Base-by-base conservation (phyloP, 2,329 filamentous ascomycete genomes). In the Leptodontidium sp. region DNA sequence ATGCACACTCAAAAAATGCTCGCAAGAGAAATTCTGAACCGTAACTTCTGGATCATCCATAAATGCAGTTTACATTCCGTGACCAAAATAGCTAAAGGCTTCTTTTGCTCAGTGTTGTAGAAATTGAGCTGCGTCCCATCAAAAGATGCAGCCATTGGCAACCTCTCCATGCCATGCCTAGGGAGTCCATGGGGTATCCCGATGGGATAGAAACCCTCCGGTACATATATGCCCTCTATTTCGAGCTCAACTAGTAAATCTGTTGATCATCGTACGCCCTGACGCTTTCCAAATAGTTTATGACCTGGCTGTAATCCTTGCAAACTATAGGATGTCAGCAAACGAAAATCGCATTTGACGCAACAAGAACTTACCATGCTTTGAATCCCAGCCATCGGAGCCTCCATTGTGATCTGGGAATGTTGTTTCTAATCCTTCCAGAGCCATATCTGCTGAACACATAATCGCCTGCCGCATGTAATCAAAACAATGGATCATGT, bases 381-480 rank as follows among this genome's bases (percentile, higher is more conserved):
- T 83, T 1, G 81, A 81, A 67, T 84, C 82, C 82, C 82, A 84
- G 7, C 82, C 82, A 65, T 84, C 82, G 2, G 80, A 81, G 2
- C 82, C 82, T 12, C 80, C 80, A 61, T 83, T 84, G 72, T 83
- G 78, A 67, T 83, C 81, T 1, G 82, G 82, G 68, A 84, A 84
- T 1, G 82, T 84, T 2, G 82, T 84, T 74, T 83, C 81, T 35
- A 69, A 49, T 79, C 79, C 4, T 82, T 72, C 71, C n/a, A 72
- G 50, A 32, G 71, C 70, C 67, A 69, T 72, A 53, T 72, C 71
- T 6, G 68, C 71, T 1, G 69, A 63, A 43, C 71, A 71, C 71
- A 72, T 69, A 49, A 72, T 70, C 2, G 69, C 69, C 45, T 72
- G 71, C 15, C 71, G 65, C 67, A 72, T 59, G 52, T 72, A 72